These are phyloP conservation scores for Antarctomyces pellizariae DNA, from an alignment of 495 filamentous ascomycete genomes.

Conservation along the genomic window DNA sequence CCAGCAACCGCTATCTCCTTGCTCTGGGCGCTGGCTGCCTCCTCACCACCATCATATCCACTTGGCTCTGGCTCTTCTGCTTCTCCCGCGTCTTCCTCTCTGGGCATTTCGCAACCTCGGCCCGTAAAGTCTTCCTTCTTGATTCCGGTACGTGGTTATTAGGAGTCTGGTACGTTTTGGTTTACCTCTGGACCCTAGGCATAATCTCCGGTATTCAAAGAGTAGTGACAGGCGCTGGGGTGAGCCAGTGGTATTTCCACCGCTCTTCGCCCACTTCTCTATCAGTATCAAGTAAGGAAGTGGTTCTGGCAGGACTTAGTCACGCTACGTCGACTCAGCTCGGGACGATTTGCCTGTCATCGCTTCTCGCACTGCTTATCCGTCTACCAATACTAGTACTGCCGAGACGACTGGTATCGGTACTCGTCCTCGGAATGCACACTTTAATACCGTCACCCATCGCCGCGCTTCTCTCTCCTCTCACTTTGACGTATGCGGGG, in stretches of 20 bases:
- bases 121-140: slow-evolving; percentile 42
- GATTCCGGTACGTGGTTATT: slow-evolving; percentile 79
- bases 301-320: slow-evolving; percentile 57
- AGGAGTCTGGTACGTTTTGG: slow-evolving; percentile 65
- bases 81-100: slow-evolving; percentile 86
- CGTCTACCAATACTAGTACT: slow-evolving; percentile 71
- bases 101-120: slow-evolving; percentile 40
- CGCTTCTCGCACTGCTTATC: slow-evolving; percentile 53
- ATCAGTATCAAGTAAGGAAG: too few species aligned
- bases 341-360: slow-evolving; percentile 74
- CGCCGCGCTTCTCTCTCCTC: slow-evolving; percentile 62
- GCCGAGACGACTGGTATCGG: slow-evolving; percentile 38
- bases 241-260: slow-evolving; percentile 98
- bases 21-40: slow-evolving; percentile 58
- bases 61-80: slow-evolving; percentile 92
- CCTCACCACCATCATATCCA: slow-evolving; percentile 58
- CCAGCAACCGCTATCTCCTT: slow-evolving; percentile 65
- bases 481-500: slow-evolving; percentile 78
- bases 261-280: slow-evolving; percentile 55
- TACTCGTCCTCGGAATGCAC: slow-evolving; percentile 35
- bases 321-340: slow-evolving; percentile 76
- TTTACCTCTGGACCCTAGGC: slow-evolving; percentile 87
- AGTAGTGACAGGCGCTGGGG: slow-evolving; percentile 77
- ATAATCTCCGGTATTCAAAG: slow-evolving; percentile 72
- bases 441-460: slow-evolving; percentile 65